A percentile compares a stretch with the other conserved stretches of the same genome.
These are phyloP conservation scores for Penicillium steckii DNA, from an alignment of 495 filamentous ascomycete species.

Conservation along the genomic window DNA sequence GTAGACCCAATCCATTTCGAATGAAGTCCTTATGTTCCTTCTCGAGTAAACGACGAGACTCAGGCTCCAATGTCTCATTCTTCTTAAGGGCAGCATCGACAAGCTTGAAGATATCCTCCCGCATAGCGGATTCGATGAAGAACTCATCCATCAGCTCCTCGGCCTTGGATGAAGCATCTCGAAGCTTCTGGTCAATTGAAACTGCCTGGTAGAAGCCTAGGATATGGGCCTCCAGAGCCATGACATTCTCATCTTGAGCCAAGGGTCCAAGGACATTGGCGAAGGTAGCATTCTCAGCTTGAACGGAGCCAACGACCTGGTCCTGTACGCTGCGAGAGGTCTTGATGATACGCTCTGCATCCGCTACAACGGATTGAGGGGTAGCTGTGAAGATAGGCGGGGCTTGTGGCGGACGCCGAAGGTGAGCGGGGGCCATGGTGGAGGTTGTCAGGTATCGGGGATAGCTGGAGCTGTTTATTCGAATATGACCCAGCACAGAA, in stretches of 20 bases:
- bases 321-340: slow-evolving; percentile 69
- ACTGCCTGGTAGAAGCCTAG: slow-evolving; percentile 81
- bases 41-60: slow-evolving; percentile 62
- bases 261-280: slow-evolving; percentile 62
- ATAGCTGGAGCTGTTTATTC: slow-evolving; percentile 16
- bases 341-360: slow-evolving; percentile 73
- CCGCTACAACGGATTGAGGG: slow-evolving; percentile 68
- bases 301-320: slow-evolving; percentile 67
- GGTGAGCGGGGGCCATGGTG: slow-evolving; percentile 64
- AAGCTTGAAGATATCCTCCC: slow-evolving; percentile 64
- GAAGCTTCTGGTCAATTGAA: slow-evolving; percentile 63
- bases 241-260: slow-evolving; percentile 64
- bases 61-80: slow-evolving; percentile 60
- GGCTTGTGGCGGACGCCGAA: slow-evolving; percentile 72
- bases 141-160: slow-evolving; percentile 68
- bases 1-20: slow-evolving; percentile 60
- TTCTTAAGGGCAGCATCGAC: slow-evolving; percentile 61
- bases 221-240: slow-evolving; percentile 58
- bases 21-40: slow-evolving; percentile 68
- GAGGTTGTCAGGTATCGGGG: slow-evolving; percentile 55
- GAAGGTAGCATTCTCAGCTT: slow-evolving; percentile 64
- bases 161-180: slow-evolving; percentile 68
- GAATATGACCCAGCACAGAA: slow-evolving; percentile 63
- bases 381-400: slow-evolving; percentile 87
- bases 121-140: slow-evolving; percentile 64